A percentile compares a stretch with the other conserved stretches of the same genome.
Conservation (phyloP, 129 eudicot species). For the Dittrichia graveolens region DNA sequence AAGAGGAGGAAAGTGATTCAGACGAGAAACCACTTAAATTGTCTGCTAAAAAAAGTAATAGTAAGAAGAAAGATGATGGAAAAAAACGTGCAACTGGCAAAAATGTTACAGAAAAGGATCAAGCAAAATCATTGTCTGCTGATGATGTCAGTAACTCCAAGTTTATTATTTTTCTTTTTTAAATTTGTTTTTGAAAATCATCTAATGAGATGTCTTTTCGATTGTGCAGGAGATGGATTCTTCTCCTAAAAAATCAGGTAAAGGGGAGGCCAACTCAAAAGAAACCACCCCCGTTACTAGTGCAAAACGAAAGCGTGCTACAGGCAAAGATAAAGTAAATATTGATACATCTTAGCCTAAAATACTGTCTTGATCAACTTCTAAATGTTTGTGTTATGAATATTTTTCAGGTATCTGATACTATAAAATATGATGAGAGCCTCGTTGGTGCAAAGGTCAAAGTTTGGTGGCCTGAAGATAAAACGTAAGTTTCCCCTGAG, state of each 20-base stretch:
- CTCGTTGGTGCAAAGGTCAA: slow-evolving; percentile 69
- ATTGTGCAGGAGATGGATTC: slow-evolving; percentile 49
- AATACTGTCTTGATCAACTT: slow-evolving; percentile 2
- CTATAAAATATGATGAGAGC: slow-evolving; percentile 41
- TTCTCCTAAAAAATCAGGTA: slow-evolving; percentile 60
- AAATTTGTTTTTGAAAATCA: not conserved
- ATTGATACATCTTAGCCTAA: not conserved
- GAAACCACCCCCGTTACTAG: slow-evolving; percentile 46
- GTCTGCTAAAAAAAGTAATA: slow-evolving; percentile 44
- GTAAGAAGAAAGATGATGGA: slow-evolving; percentile 44
- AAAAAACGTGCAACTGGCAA: slow-evolving; percentile 59
- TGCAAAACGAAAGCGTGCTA: slow-evolving; percentile 73
- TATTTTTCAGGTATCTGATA: slow-evolving; percentile 48
- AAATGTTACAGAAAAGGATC: slow-evolving; percentile 47
- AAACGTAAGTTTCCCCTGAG: slow-evolving; percentile 45
- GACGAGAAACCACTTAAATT: slow-evolving; percentile 43
- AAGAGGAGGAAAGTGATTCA: slow-evolving; percentile 48
- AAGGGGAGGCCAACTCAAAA: slow-evolving; percentile 49
- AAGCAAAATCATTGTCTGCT: slow-evolving; percentile 40
- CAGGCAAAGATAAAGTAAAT: slow-evolving; percentile 56
- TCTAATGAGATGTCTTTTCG: not conserved
- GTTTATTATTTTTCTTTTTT: not conserved
- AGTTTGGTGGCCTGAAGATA: slow-evolving; percentile 95
- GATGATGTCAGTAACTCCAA: slow-evolving; percentile 46
- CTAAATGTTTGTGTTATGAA: slow-evolving; percentile 7